Percentiles rank a stretch among this genome's conserved stretches.
These are phyloP conservation scores for Diddensiella caesifluorescens DNA, from an alignment of 805 yeast genomes.

Conservation along the genomic window DNA sequence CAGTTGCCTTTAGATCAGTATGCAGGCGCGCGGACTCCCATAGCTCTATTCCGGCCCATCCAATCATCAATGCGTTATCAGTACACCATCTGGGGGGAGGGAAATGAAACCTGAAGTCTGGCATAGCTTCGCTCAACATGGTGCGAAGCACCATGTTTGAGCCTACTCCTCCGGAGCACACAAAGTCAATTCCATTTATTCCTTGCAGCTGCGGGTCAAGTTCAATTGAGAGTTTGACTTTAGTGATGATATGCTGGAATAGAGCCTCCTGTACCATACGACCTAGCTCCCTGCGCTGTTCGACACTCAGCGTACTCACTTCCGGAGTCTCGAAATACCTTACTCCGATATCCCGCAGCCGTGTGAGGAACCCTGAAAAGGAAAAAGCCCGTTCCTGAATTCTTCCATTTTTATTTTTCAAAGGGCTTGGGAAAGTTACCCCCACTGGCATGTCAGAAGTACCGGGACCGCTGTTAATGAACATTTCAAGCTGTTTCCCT, in stretches of 20 bases:
- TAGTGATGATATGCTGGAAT: conserved; percentile 66
- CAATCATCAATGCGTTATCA: conserved; percentile 96
- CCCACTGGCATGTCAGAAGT: conserved; percentile 14
- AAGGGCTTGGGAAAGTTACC: conserved; percentile 44
- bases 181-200: conserved; percentile 38
- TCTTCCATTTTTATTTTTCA: conserved; percentile 45
- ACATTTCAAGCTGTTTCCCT: conserved; percentile 73
- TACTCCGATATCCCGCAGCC: conserved; percentile 36
- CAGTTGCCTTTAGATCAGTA: conserved; percentile 53
- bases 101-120: conserved; percentile 37
- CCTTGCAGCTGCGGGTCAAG: conserved; percentile 31
- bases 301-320: conserved; percentile 9
- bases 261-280: conserved; percentile 50
- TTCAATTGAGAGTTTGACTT: conserved; percentile 49
- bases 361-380: conserved; percentile 70
- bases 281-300: conserved; percentile 19
- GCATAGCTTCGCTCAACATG: conserved; percentile 25
- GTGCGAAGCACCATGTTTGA: conserved; percentile 45
- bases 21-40: conserved; percentile 47
- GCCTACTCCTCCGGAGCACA: conserved; percentile 94
- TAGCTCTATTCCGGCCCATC: conserved; percentile 92
- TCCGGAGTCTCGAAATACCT: conserved; percentile 17
- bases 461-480: conserved; percentile 30
- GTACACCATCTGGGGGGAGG: conserved; percentile 76
- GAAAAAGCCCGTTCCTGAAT: conserved; percentile 52